A percentile compares a stretch with the other conserved stretches of the same genome.
Evolutionary conservation across 2,329 filamentous ascomycete species (phyloP).

Genomic region (Metarhizium humberi): DNA sequence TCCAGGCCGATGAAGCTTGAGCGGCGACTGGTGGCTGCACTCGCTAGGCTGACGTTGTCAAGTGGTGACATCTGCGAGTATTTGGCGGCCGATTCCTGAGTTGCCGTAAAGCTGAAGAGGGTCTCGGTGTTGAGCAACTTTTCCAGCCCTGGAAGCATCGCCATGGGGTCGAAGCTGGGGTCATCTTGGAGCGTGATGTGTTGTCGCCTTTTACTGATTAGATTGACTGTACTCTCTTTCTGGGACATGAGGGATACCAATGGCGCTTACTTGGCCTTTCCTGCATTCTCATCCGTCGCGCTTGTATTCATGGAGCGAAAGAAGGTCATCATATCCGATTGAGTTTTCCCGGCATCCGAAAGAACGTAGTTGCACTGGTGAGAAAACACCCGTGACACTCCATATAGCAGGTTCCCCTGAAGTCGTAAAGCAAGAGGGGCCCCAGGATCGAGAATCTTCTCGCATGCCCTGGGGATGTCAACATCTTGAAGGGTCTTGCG

Average conservation of each 20-base stretch:
- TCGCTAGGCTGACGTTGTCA: conserved; percentile 17
- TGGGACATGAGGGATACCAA: conserved; percentile 20
- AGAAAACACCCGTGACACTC: conserved; percentile 73
- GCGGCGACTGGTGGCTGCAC: conserved; percentile 19
- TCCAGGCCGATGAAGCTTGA: conserved; percentile 20
- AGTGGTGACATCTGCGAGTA: conserved; percentile 37
- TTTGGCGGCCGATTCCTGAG: conserved; percentile 26
- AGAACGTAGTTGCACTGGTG: conserved; percentile 86
- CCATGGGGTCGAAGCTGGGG: conserved; percentile 53
- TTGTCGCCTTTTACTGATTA: conserved; percentile 45
- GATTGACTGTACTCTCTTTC: not conserved
- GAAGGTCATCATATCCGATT: conserved; percentile 62
- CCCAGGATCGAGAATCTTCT: conserved; percentile 72
- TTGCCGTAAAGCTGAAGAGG: conserved; percentile 22
- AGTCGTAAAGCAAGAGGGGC: conserved; percentile 84
- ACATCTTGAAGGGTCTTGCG: conserved; percentile 84
- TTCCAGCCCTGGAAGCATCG: conserved; percentile 20
- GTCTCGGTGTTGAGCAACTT: conserved; percentile 26
- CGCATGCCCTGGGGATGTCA: conserved; percentile 76
- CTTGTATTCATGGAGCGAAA: conserved; percentile 44
- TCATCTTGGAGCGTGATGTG: conserved; percentile 76
- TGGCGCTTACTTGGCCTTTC: conserved; percentile 59
- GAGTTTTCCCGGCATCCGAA: conserved; percentile 65
- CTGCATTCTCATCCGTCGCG: conserved; percentile 60
- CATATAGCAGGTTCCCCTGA: conserved; percentile 81